Percentiles rank a stretch among this genome's conserved stretches.
Conservation (phyloP, 1,139 yeast species). For the Wickerhamiella pararugosa region DNA sequence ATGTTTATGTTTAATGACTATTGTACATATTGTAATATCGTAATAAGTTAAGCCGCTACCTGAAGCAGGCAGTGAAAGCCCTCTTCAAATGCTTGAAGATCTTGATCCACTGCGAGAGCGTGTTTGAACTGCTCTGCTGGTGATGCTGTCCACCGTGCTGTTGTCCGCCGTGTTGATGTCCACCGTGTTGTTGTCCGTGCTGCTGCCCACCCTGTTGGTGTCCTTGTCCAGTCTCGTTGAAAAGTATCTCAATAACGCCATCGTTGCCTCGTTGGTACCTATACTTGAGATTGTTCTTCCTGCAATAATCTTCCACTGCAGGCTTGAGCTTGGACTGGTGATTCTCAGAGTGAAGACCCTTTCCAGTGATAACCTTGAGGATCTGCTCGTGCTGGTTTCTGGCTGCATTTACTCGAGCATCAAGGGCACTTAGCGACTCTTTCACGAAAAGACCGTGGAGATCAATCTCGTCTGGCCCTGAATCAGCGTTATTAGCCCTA, state of each 20-base stretch:
- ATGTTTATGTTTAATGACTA: neutral
- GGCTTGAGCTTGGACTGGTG: constrained; percentile 84
- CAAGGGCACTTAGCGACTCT: constrained; percentile 70
- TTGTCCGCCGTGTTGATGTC: constrained; percentile 2
- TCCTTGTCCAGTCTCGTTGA: constrained; percentile 22
- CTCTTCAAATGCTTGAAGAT: constrained; percentile 13
- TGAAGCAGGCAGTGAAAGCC: constrained; percentile 4
- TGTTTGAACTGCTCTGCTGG: constrained; percentile 16
- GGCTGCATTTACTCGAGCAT: constrained; percentile 56
- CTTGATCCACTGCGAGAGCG: constrained; percentile 26
- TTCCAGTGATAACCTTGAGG: constrained; percentile 64
- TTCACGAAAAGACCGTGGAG: constrained; percentile 82
- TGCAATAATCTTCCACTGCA: constrained; percentile 67
- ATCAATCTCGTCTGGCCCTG: constrained; percentile 74
- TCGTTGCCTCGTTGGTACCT: constrained; percentile 54
- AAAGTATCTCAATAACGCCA: constrained; percentile 66
- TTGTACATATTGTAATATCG: constrained; percentile 6
- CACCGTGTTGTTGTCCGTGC: neutral
- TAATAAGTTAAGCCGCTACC: neutral
- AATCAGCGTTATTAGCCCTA: constrained; percentile 73
- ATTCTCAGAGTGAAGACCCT: constrained; percentile 69
- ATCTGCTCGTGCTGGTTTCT: constrained; percentile 42
- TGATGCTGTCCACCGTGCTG: constrained; percentile 7
- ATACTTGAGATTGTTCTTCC: constrained; percentile 44
- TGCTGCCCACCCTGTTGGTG: constrained; percentile 1